Evolutionary conservation across 2,329 filamentous ascomycete genomes (phyloP), one percentile per base, ranked within the genome.

Genomic region (Trichoderma sp.): DNA sequence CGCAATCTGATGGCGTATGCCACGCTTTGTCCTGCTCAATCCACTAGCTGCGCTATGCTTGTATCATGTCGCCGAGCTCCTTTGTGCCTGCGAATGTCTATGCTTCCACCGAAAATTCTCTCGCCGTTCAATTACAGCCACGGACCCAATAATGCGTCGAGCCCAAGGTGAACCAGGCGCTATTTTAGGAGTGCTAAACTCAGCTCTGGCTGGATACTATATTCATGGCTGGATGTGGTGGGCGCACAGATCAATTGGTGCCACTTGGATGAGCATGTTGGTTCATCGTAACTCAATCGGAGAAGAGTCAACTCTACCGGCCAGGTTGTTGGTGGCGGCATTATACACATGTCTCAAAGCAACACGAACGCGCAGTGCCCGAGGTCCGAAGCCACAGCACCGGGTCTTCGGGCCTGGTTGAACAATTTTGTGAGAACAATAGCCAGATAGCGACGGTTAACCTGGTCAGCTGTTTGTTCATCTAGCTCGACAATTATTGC

Each of bases 1-100:
- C 81, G 87, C 85, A 76, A 85, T 89, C 14, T 88, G 80, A 85
- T 64, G 31, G 41, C 9, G 16, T 9, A 35, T n/a, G 16, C 29
- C 7, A 33, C 27, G 21, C n/a, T 21, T 21, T 53, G 64, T 29
- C 31, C 33, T 67, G 63, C 27, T 60, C 4, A n/a, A 50, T 8
- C 53, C 63, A 33, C 12, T 14, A 4, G 12, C 50, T 60, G 63
- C 33, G 9, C 38, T 24, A 4, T 65, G 29, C 60, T 64, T 24
- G 12, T 41, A 14, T 38, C 33, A 29, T 35, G 41, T 45, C 24
- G 60, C 29, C 21, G n/a, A 31, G n/a, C 14, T 72, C 9, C 24
- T 41, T 31, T n/a, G 31, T 50, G 29, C 7, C 24, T 53, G 12
- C 27, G 29, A 9, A 27, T 38, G 50, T 41, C 38, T 24, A 72